Base-by-base conservation (phyloP, 2,329 filamentous ascomycete species). In the Alternaria burnsii region DNA sequence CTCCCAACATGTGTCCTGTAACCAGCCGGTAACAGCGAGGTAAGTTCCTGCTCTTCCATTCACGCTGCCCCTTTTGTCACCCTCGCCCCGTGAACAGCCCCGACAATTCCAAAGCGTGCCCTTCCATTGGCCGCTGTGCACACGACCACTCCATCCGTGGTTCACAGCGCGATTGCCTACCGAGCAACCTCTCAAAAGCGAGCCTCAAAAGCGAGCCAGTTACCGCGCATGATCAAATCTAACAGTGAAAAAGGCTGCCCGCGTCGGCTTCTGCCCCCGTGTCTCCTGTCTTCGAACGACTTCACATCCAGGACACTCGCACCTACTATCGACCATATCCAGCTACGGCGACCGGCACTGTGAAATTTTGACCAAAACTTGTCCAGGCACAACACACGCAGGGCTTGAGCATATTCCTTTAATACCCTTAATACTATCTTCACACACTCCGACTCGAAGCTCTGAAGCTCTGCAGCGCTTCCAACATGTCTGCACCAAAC, bases 1-100 rank as follows among this genome's bases (percentile, higher is more conserved):
- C 66, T 60, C 52, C 61, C 62, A 69, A 65, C 48, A 73, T 73
- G 71, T 69, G 59, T 70, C 55, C 69, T 73, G 63, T 71, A 66
- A 70, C 58, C 58, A 59, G 54, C 44, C 67, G 59, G 61, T 73
- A 66, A 71, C 61, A 58, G 65, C 70, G 62, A 67, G 68, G 70
- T 73, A 65, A 65, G 69, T 68, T 28, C 18, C 38, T 4, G 20
- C 28, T 20, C 43, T 22, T 14, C 36, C 16, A 26, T n/a, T 18
- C 20, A 16, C 18, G 26, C 20, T 50, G n/a, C 44, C 18, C 20
- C 11, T 42, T 10, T 42, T 12, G 16, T 22, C 46, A 48, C 22
- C 24, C 5, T 22, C 16, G 12, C 40, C 34, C 24, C n/a, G 22
- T 55, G 22, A 18, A 42, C 34, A 41, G 34, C 43, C 38, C 24